phyloP scores from a whole-genome alignment of 192 early-diverging fungal species.

The Entomortierella beljakovae region DNA sequence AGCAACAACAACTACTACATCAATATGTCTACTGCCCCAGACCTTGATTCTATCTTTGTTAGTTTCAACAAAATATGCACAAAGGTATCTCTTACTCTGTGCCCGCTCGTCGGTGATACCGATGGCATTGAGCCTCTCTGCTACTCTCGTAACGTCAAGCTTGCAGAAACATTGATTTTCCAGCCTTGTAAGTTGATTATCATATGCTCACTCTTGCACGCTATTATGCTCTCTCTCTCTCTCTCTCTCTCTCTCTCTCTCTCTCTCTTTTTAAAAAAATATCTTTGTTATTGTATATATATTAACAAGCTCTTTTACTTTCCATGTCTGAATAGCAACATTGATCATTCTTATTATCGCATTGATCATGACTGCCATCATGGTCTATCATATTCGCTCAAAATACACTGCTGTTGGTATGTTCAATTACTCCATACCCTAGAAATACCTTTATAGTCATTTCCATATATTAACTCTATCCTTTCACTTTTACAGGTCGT shows the following conservation, averaged over 20 bases:
- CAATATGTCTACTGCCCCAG: slow-evolving; percentile 9
- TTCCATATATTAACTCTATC: neutral
- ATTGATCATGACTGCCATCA: slow-evolving; percentile 95
- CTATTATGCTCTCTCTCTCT: neutral
- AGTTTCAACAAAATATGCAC: slow-evolving; percentile 93
- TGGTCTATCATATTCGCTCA: slow-evolving; percentile 97
- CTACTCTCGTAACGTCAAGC: slow-evolving; percentile 96
- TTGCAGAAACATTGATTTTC: slow-evolving; percentile 87
- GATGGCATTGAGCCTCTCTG: slow-evolving; percentile 88
- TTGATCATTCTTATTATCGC: slow-evolving; percentile 94
- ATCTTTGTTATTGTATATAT: too few relatives aligned
- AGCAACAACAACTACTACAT: neutral
- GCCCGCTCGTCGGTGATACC: slow-evolving; percentile 87
- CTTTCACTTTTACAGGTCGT: slow-evolving; percentile 64
- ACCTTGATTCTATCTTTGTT: slow-evolving; percentile 69
- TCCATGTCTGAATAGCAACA: slow-evolving; percentile 67
- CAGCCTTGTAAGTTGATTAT: slow-evolving; percentile 80
- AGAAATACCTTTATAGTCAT: neutral
- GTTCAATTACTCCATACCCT: slow-evolving; percentile 12
- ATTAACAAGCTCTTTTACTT: neutral
- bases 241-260: neutral
- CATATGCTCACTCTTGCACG: neutral
- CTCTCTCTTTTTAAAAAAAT: neutral
- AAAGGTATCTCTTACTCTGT: slow-evolving; percentile 86
- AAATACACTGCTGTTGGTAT: slow-evolving; percentile 98